Conservation (phyloP, 192 early-diverging fungal genomes). For the Coemansia reversa region DNA sequence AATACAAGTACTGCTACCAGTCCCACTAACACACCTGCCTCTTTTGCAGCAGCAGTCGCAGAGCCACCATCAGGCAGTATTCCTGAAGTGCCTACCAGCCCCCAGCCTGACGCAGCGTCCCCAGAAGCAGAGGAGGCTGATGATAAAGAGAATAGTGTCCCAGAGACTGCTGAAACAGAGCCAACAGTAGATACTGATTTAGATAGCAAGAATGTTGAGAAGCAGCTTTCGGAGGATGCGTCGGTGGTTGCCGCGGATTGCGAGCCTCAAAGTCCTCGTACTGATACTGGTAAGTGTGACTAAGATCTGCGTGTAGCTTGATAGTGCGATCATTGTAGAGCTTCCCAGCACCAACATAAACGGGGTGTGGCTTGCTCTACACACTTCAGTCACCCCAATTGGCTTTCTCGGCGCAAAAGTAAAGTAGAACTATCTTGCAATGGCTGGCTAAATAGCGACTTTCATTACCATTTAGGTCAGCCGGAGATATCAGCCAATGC, state of each 20-base stretch:
- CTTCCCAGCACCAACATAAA: no score
- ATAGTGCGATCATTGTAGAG: no score
- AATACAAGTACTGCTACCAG: constrained; percentile 23
- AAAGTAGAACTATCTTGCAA: no score
- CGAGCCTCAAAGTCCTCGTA: no score
- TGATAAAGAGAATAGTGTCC: not conserved
- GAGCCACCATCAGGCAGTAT: not conserved
- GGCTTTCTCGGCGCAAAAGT: no score
- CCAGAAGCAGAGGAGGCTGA: constrained; percentile 6
- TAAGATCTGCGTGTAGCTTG: no score
- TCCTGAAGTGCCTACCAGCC: constrained; percentile 1
- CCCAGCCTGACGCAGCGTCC: constrained; percentile 7
- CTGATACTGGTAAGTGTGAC: no score
- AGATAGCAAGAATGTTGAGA: not conserved
- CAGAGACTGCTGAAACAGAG: not conserved
- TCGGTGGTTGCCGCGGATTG: not conserved
- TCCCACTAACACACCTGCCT: constrained; percentile 13
- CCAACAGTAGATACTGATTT: not conserved
- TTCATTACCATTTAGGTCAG: no score
- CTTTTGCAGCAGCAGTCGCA: not conserved
- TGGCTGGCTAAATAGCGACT: no score
- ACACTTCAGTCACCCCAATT: no score
- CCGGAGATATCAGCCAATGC: not conserved
- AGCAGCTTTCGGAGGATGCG: not conserved
- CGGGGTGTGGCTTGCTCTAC: no score